A percentile compares a stretch with the other conserved stretches of the same genome.
These are phyloP conservation scores for Kodamaea hsintzibuensis DNA, from an alignment of 805 yeast species.

Conservation along the genomic window DNA sequence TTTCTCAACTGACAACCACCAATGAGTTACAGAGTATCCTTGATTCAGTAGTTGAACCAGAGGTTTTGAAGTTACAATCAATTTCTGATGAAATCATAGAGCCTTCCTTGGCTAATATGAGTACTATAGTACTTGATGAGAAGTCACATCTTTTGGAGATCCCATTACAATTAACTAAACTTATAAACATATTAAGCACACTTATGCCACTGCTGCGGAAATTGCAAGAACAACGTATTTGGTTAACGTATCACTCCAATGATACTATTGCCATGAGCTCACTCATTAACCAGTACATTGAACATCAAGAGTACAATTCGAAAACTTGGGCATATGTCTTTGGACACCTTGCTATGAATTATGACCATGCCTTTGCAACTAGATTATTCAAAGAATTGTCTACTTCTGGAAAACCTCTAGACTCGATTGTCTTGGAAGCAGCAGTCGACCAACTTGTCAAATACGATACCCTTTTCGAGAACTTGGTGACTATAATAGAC, in stretches of 20 bases:
- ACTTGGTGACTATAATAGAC: conserved; percentile 21
- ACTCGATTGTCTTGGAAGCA: conserved; percentile 27
- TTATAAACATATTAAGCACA: not conserved
- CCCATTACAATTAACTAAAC: not conserved
- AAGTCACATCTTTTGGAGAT: not conserved
- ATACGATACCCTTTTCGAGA: conserved; percentile 34
- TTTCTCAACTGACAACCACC: not conserved
- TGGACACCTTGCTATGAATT: conserved; percentile 30
- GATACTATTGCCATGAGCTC: conserved; percentile 26
- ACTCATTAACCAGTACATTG: conserved; percentile 22
- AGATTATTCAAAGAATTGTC: conserved; percentile 24
- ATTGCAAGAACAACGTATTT: conserved; percentile 21
- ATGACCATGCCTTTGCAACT: conserved; percentile 35
- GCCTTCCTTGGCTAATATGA: not conserved
- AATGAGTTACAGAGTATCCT: not conserved
- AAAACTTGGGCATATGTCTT: conserved; percentile 30
- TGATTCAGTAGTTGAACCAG: not conserved
- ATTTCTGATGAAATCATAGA: not conserved
- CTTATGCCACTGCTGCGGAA: not conserved
- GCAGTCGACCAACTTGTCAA: conserved; percentile 24
- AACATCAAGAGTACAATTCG: conserved; percentile 21
- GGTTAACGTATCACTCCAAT: conserved; percentile 38
- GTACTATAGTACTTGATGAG: not conserved
- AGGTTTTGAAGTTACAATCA: not conserved
- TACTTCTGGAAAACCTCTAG: conserved; percentile 22